These are phyloP conservation scores for Bipolaris zeicola DNA, from an alignment of 2,329 filamentous ascomycete genomes.

Conservation along the genomic window DNA sequence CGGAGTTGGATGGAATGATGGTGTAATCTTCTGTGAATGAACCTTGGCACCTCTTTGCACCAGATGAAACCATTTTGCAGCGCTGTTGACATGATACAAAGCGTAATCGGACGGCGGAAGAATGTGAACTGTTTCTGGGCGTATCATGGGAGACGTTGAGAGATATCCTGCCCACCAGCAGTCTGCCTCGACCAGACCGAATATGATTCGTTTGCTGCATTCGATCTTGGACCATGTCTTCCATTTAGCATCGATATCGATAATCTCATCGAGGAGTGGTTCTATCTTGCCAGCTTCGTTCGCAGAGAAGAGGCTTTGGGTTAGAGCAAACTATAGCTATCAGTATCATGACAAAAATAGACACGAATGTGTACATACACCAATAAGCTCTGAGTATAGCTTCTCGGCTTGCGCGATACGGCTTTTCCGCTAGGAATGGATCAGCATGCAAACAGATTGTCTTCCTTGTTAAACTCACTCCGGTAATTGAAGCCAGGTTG, in stretches of 20 bases:
- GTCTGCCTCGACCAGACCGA: constrained; percentile 54
- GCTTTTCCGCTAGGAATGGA: constrained; percentile 40
- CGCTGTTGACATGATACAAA: constrained; percentile 52
- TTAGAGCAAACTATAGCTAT: constrained; percentile 52
- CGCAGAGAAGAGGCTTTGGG: constrained; percentile 57
- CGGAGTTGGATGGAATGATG: constrained; percentile 41
- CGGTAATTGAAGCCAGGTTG: constrained; percentile 57
- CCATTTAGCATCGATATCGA: constrained; percentile 56
- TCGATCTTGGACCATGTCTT: constrained; percentile 60
- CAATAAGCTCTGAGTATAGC: constrained; percentile 58
- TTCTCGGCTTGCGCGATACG: constrained; percentile 57
- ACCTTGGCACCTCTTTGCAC: constrained; percentile 37
- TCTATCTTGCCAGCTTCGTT: constrained; percentile 48
- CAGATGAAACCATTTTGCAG: constrained; percentile 41
- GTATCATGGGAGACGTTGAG: constrained; percentile 54
- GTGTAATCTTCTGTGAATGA: constrained; percentile 41
- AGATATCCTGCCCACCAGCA: constrained; percentile 57
- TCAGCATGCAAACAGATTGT: constrained; percentile 11
- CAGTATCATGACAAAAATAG: constrained; percentile 6
- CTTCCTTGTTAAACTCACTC: constrained; percentile 38
- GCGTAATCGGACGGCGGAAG: constrained; percentile 54
- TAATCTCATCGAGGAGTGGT: constrained; percentile 52
- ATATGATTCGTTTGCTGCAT: constrained; percentile 57
- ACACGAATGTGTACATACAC: constrained; percentile 34
- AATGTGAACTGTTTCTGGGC: constrained; percentile 55